These are phyloP conservation scores for Tuctoria greenei DNA, from an alignment of 176 grass and related monocot species.

Conservation along the genomic window DNA sequence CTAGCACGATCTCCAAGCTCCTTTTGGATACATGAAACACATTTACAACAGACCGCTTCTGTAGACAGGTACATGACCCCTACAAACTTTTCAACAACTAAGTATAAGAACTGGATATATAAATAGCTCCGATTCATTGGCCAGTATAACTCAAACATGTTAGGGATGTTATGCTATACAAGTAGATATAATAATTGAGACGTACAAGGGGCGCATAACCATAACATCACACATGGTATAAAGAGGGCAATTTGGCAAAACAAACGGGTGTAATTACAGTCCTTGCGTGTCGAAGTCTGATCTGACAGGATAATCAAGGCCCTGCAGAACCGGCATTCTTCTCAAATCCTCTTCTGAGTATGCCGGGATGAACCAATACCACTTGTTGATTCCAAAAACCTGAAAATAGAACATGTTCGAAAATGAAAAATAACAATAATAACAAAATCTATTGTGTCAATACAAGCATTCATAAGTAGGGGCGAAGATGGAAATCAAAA, in stretches of 20 bases:
- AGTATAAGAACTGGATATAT: neutral
- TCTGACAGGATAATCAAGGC: slow-evolving; percentile 81
- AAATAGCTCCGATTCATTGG: neutral
- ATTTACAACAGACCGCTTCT: neutral
- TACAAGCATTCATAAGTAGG: neutral
- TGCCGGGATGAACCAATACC: slow-evolving; percentile 81
- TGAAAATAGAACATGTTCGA: slow-evolving; percentile 38
- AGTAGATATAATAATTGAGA: neutral
- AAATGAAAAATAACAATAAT: neutral
- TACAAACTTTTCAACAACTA: neutral
- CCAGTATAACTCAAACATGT: neutral
- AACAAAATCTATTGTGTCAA: neutral
- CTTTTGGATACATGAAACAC: slow-evolving; percentile 10
- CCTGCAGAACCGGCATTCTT: slow-evolving; percentile 71
- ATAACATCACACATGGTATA: slow-evolving; percentile 3
- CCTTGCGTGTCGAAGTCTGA: slow-evolving; percentile 48
- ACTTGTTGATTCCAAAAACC: slow-evolving; percentile 76
- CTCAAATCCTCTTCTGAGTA: slow-evolving; percentile 87
- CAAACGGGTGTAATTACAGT: neutral
- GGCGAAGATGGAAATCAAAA: neutral
- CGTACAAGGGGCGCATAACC: neutral
- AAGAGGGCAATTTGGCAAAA: neutral
- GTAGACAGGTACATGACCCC: neutral
- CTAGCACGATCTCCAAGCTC: neutral
- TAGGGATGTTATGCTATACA: slow-evolving; percentile 1